These are phyloP conservation scores for Botrytis porri DNA, from an alignment of 2,329 filamentous ascomycete species.

Conservation along the genomic window DNA sequence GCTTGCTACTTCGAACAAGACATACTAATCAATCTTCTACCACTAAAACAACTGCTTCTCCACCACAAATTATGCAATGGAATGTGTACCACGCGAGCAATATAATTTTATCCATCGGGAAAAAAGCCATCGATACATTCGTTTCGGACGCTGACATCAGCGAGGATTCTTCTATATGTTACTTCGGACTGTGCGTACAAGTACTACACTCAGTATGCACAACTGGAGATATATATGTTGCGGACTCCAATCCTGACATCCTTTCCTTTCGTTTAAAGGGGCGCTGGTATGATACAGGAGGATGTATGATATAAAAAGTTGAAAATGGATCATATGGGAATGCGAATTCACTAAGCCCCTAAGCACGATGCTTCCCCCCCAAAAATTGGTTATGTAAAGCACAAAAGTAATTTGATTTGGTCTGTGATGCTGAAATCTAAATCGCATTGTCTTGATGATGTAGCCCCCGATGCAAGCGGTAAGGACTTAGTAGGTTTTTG, in stretches of 20 bases:
- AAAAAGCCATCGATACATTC: background rate
- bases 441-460: background rate
- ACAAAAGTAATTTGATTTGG: background rate
- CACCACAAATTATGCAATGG: background rate
- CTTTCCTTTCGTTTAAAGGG: background rate
- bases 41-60: background rate
- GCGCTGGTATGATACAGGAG: background rate
- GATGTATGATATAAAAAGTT: rapidly evolving
- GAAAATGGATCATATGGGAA: background rate
- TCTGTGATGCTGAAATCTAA: background rate
- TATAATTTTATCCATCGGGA: background rate
- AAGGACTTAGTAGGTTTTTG: too few relatives aligned
- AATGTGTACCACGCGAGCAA: background rate
- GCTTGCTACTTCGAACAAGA: background rate
- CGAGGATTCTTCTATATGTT: background rate
- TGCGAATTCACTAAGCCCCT: rapidly evolving
- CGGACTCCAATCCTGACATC: background rate
- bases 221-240: rapidly evolving
- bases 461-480: too few relatives aligned
- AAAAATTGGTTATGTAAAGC: background rate
- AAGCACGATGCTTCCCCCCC: background rate
- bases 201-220: background rate
- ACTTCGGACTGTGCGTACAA: background rate
- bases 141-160: background rate
- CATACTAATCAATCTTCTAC: background rate